Percentiles rank a stretch among this genome's conserved stretches.
phyloP scores from a whole-genome alignment of 2,329 filamentous ascomycete species.

The Pseudogymnoascus sp. region DNA sequence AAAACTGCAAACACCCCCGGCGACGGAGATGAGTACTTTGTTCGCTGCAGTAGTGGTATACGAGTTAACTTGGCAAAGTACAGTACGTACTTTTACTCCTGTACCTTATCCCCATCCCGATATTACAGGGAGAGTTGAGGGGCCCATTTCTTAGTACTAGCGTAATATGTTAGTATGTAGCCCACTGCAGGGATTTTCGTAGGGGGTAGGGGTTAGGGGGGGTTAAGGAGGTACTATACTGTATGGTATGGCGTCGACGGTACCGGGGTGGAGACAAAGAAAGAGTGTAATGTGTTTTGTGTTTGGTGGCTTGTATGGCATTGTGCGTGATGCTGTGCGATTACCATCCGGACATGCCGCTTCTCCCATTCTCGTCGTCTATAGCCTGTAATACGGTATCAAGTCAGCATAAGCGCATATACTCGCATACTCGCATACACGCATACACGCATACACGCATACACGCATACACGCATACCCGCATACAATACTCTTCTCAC shows the following conservation, averaged over 20 bases:
- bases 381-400: background rate
- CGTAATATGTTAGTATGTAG: background rate
- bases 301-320: background rate
- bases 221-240: background rate
- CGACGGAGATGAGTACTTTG: background rate
- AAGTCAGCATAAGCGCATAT: background rate
- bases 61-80: background rate
- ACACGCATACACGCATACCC: no score
- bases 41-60: background rate
- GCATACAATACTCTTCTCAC: no score
- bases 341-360: background rate
- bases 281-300: background rate
- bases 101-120: background rate
- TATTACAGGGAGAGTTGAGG: background rate
- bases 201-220: background rate
- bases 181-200: background rate
- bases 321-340: background rate
- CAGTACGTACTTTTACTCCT: background rate
- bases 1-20: background rate
- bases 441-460: no score
- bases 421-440: no score
- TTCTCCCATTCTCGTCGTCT: background rate
- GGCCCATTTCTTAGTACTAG: background rate
- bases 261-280: background rate
- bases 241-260: background rate